Evolutionary conservation across 768 basidiomycete species (phyloP).

Genomic region (Tulasnella sp.): DNA sequence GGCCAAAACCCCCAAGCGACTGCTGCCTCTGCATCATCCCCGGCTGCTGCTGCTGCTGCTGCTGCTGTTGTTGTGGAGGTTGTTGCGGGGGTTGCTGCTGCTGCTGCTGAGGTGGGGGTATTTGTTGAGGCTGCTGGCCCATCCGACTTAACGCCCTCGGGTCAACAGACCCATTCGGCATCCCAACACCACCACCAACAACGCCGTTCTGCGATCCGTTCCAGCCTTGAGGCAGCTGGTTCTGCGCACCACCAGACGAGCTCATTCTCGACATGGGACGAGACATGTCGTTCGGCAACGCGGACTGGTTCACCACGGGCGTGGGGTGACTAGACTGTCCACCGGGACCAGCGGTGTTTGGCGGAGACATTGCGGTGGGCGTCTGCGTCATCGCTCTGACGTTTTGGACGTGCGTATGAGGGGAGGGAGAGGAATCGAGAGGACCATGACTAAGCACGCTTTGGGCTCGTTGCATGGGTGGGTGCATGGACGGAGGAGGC

Average conservation of each 20-base stretch:
- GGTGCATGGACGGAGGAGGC: slow-evolving; percentile 18
- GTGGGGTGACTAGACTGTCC: slow-evolving; percentile 10
- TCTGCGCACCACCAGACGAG: neutral
- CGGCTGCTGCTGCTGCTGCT: neutral
- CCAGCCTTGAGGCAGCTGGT: slow-evolving; percentile 24
- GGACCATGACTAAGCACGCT: slow-evolving; percentile 10
- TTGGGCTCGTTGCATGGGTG: slow-evolving; percentile 10
- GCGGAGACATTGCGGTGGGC: slow-evolving; percentile 21
- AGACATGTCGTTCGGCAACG: slow-evolving; percentile 19
- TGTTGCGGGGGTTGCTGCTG: slow-evolving; percentile 31
- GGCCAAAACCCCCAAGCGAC: neutral
- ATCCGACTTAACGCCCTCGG: slow-evolving; percentile 15
- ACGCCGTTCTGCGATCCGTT: slow-evolving; percentile 22
- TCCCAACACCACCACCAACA: neutral
- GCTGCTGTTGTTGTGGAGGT: slow-evolving; percentile 29
- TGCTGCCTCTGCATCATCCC: neutral
- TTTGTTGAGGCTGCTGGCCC: slow-evolving; percentile 13
- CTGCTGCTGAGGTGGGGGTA: neutral
- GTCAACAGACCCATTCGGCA: slow-evolving; percentile 3
- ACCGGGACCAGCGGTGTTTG: neutral
- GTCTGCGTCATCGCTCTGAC: slow-evolving; percentile 20
- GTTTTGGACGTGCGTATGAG: slow-evolving; percentile 1
- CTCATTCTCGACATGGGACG: slow-evolving; percentile 24
- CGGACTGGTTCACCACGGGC: slow-evolving; percentile 6
- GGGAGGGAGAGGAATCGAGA: neutral